Base-by-base conservation (phyloP, 495 filamentous ascomycete genomes). In the Penicillium parvum region DNA sequence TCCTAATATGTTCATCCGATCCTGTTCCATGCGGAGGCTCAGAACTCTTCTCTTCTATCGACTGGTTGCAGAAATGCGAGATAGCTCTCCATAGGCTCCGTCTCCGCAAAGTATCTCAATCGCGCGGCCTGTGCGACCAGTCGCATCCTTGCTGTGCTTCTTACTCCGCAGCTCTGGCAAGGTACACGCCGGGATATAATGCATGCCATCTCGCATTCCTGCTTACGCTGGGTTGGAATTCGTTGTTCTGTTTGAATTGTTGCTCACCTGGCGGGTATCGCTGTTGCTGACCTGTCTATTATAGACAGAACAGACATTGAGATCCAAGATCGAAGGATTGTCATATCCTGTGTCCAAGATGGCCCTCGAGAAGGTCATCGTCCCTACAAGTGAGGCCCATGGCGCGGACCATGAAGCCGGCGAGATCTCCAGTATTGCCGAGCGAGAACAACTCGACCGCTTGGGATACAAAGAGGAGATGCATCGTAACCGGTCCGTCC, bases 401-500 rank as follows among this genome's bases (percentile, higher is more conserved):
- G 37, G 21, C 16, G 18, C 27, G 19, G 49, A 54, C 18, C 49
- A 49, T 15, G 52, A 59, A 27, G 29, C 42, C 9, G 52, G 58
- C 37, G 40, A 42, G 11, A 43, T 50, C 2, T 23, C 47, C 34
- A 46, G 37, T 10, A 20, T 45, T 3, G 40, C 43, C 21, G 51
- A 49, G 38, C 40, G 15, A 17, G 50, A 58, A 9, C 53, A 60
- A 18, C 58, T 68, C n/a, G 57, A 65, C 9, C 38, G 53, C 12
- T 32, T 70, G 15, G 68, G 68, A 6, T 72, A 72, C 50, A 58
- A 57, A 33, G 55, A 61, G 37, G 63, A 69, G 40, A 49, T 72
- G 19, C 57, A 43, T 5, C 65, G 68, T 14, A 72, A 70, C 15
- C 58, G 67, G 16, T 67, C 63, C 5, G 42, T 64, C 11, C 25